Conservation (phyloP, 345 rosid species). For the Brassica juncea region DNA sequence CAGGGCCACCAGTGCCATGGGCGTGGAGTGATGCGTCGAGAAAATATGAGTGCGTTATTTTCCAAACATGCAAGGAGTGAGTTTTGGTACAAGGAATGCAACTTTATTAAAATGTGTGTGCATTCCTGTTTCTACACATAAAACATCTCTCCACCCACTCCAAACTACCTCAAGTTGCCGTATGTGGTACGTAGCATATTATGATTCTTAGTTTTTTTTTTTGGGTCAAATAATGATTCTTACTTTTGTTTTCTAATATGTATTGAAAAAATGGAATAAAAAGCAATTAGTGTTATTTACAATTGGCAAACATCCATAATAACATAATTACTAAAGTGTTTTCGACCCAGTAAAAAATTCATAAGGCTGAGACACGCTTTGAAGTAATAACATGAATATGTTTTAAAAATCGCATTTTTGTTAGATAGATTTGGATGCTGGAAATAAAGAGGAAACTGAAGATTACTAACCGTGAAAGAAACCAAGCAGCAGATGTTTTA, state of each 20-base stretch:
- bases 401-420: not conserved
- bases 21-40: not conserved
- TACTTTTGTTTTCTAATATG: not conserved
- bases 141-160: constrained; percentile 20
- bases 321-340: not conserved
- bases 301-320: not conserved
- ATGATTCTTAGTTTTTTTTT: not conserved
- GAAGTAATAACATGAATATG: not conserved
- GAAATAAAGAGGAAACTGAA: not conserved
- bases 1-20: not conserved
- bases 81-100: not conserved
- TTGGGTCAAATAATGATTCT: too few species aligned
- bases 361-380: not conserved
- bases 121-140: constrained; percentile 5
- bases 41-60: not conserved
- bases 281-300: not conserved
- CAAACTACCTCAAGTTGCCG: not conserved
- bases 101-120: not conserved
- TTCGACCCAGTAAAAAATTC: not conserved
- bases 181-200: not conserved
- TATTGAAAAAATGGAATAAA: not conserved
- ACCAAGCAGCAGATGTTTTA: too few species aligned
- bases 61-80: not conserved
- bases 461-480: not conserved
- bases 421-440: not conserved